Evolutionary conservation across 306 rosid species (phyloP), one percentile per base, ranked within the genome.

Genomic region (Acacia confusa): DNA sequence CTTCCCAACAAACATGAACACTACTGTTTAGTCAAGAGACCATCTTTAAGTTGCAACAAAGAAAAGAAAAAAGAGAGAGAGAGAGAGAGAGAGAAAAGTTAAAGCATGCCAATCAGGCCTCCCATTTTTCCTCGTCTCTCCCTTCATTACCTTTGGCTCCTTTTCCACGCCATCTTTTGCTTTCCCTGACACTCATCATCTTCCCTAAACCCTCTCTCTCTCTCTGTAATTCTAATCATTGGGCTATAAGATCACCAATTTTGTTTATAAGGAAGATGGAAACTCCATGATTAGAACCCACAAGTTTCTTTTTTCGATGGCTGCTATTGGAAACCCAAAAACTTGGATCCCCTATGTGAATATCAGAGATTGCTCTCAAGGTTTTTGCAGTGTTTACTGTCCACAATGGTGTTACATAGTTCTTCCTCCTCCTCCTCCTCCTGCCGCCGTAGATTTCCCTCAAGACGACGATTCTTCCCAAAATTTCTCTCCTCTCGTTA

Each of bases 391-490:
- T 82, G 22, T 84, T 14, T 86, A 86, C 74, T 95, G 99, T 64
- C 99, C 98, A 32, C 97, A 95, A 15, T 92, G 99, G 98, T 95
- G 99, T 79, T 87, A 90, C 86, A 82, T 79, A 71, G 72, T 85
- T 24, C 75, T 83, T 48, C 92, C 98, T 30, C 98, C 98, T 13
- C 98, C 72, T 64, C 70, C 99, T 58, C 98, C 98, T 71, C 94
- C 98, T 22, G 86, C 94, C 7, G 86, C 94, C 7, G 68, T 88
- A 38, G 94, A 87, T 82, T 89, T 93, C 65, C 89, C 92, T 15
- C 83, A 84, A 38, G 91, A 69, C 24, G 32, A 86, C 13, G 78
- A 86, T 83, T 87, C 94, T 7, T 70, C 87, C 78, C 88, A 91
- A 40, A 87, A 78, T 83, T 88, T 95, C 82, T 92, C 98, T 1